A percentile compares a stretch with the other conserved stretches of the same genome.
Evolutionary conservation across 805 yeast species (phyloP).

Genomic region (Barnettozyma californica): DNA sequence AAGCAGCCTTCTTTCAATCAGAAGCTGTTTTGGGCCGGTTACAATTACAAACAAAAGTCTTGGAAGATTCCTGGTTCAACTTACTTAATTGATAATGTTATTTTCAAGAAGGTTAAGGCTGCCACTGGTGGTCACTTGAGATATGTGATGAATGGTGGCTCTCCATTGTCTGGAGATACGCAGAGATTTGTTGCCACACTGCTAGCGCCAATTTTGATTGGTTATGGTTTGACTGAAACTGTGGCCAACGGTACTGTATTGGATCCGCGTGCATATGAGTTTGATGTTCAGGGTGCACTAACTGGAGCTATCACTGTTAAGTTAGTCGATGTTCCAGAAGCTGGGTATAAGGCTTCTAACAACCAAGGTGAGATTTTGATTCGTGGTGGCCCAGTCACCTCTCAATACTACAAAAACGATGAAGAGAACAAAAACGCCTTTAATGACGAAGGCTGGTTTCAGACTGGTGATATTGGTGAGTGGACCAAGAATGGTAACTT

Average conservation of each 20-base stretch:
- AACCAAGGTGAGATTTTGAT: constrained; percentile 91
- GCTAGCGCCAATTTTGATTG: constrained; percentile 82
- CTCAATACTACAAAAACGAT: constrained; percentile 78
- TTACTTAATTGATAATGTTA: constrained; percentile 55
- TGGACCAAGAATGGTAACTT: constrained; percentile 81
- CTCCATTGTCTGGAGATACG: constrained; percentile 77
- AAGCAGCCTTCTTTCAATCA: constrained; percentile 62
- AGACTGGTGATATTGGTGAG: constrained; percentile 95
- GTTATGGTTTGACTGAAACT: constrained; percentile 96
- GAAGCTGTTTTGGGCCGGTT: constrained; percentile 86
- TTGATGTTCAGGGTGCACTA: constrained; percentile 76
- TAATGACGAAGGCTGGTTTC: constrained; percentile 81
- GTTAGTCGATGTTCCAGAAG: constrained; percentile 84
- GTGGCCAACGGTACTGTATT: constrained; percentile 79
- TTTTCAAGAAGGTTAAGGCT: constrained; percentile 83
- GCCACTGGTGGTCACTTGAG: constrained; percentile 93
- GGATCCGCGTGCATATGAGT: constrained; percentile 60
- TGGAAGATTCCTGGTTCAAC: constrained; percentile 72
- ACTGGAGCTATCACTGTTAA: constrained; percentile 82
- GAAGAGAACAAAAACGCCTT: constrained; percentile 75
- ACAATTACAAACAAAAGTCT: constrained; percentile 58
- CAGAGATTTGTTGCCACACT: constrained; percentile 74
- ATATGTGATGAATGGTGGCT: constrained; percentile 82
- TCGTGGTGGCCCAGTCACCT: constrained; percentile 65
- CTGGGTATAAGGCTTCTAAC: constrained; percentile 85